Evolutionary conservation across 768 basidiomycete species (phyloP).

Genomic region (Phanerodontia chrysosporium): DNA sequence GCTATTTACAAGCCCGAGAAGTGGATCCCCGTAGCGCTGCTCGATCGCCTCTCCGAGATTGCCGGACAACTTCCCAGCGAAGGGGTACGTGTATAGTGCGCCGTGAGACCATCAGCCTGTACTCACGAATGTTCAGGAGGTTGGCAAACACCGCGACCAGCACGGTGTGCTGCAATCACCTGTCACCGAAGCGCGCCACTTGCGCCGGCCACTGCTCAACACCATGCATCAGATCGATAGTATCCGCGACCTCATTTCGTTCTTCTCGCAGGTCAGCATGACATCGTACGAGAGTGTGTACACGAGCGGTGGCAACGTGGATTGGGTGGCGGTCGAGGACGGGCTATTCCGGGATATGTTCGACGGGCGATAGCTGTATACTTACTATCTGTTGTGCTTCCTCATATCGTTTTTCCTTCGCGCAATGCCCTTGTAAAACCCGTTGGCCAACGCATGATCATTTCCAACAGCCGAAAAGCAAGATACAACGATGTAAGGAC

Average conservation of each 20-base stretch:
- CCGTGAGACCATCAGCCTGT: background rate
- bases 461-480: background rate
- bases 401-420: background rate
- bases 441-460: background rate
- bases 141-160: conserved; percentile 1
- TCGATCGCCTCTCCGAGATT: conserved; percentile 87
- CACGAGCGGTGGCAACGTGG: conserved; percentile 71
- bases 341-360: conserved; percentile 87
- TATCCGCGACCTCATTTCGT: conserved; percentile 80
- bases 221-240: conserved; percentile 73
- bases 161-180: conserved; percentile 16
- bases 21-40: conserved; percentile 81
- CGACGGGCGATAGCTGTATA: conserved; percentile 53
- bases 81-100: conserved; percentile 21
- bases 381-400: background rate
- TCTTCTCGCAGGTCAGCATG: conserved; percentile 88
- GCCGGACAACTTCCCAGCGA: conserved; percentile 60
- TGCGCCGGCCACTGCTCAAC: conserved; percentile 74
- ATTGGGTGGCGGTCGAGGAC: conserved; percentile 87
- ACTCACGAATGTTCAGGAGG: background rate
- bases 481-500: background rate
- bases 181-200: conserved; percentile 32
- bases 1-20: conserved; percentile 84
- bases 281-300: conserved; percentile 90
- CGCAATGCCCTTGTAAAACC: background rate